Conservation (phyloP, 1,284 basidiomycete species). For the Cryptococcus sp. region DNA sequence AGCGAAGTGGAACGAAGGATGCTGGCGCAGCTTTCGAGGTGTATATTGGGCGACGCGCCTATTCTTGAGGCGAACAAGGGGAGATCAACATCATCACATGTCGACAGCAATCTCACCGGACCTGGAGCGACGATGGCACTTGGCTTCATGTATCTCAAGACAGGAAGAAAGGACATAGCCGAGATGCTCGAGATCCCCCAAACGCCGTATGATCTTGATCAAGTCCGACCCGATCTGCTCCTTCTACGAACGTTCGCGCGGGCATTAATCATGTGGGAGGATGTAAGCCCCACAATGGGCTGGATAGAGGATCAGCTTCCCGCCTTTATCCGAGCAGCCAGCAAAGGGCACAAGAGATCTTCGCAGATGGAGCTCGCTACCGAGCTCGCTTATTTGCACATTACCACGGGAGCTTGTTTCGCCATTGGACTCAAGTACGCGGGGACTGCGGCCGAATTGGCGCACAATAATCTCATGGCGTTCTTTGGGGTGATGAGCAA, state of each 20-base stretch:
- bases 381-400: slow-evolving; percentile 84
- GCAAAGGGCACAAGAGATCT: slow-evolving; percentile 55
- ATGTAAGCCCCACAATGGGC: slow-evolving; percentile 67
- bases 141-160: slow-evolving; percentile 88
- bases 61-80: slow-evolving; percentile 14
- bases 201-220: slow-evolving; percentile 74
- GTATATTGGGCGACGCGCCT: slow-evolving; percentile 68
- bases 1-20: slow-evolving; percentile 67
- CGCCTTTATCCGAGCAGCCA: slow-evolving; percentile 64
- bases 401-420: slow-evolving; percentile 87
- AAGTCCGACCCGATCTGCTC: slow-evolving; percentile 83
- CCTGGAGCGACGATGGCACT: slow-evolving; percentile 88
- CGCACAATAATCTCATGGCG: slow-evolving; percentile 76
- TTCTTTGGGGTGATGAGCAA: slow-evolving; percentile 72
- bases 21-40: slow-evolving; percentile 65
- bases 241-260: slow-evolving; percentile 77
- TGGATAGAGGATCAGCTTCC: slow-evolving; percentile 84
- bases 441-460: slow-evolving; percentile 83
- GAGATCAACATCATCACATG: slow-evolving; percentile 31
- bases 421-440: slow-evolving; percentile 90
- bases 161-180: slow-evolving; percentile 78
- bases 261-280: slow-evolving; percentile 85
- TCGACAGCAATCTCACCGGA: slow-evolving; percentile 83
- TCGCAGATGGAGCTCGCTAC: slow-evolving; percentile 67
- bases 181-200: slow-evolving; percentile 81